These are phyloP conservation scores for Penicillium crustosum DNA, from an alignment of 2,329 filamentous ascomycete genomes.

Conservation along the genomic window DNA sequence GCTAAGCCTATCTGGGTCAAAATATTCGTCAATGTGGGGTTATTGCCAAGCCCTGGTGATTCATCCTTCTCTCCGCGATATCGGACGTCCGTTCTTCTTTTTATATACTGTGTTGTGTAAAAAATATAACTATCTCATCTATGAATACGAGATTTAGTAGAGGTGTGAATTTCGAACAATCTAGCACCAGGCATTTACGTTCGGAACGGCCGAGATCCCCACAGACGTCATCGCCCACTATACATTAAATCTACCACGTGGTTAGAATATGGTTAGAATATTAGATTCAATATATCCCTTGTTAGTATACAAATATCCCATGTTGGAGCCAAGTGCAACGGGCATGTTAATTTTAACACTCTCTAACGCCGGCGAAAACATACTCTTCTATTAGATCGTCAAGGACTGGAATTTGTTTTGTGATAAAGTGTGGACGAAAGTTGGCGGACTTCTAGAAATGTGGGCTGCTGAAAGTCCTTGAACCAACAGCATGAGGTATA, in stretches of 20 bases:
- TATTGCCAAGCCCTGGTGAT: conserved; percentile 8
- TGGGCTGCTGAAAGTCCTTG: too few species aligned
- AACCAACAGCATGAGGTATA: too few species aligned
- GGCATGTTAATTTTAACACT: too few species aligned
- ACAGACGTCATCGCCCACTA: not conserved
- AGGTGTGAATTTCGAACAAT: not conserved
- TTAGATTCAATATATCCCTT: not conserved
- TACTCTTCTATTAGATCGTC: too few species aligned
- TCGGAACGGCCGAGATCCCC: not conserved
- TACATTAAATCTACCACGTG: not conserved
- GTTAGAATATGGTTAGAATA: not conserved
- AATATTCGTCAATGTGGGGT: not conserved
- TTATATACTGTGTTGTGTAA: not conserved
- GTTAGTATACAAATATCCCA: not conserved
- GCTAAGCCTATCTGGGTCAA: conserved; percentile 25
- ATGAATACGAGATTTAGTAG: too few species aligned
- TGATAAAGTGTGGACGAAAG: too few species aligned
- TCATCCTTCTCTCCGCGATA: conserved; percentile 9
- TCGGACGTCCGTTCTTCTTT: not conserved
- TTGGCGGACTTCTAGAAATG: too few species aligned
- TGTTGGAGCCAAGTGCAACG: too few species aligned
- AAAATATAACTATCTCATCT: not conserved
- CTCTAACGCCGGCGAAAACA: too few species aligned
- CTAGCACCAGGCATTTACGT: not conserved
- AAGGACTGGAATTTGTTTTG: too few species aligned